Conservation (phyloP, 345 rosid genomes). For the Gossypioides kirkii region DNA sequence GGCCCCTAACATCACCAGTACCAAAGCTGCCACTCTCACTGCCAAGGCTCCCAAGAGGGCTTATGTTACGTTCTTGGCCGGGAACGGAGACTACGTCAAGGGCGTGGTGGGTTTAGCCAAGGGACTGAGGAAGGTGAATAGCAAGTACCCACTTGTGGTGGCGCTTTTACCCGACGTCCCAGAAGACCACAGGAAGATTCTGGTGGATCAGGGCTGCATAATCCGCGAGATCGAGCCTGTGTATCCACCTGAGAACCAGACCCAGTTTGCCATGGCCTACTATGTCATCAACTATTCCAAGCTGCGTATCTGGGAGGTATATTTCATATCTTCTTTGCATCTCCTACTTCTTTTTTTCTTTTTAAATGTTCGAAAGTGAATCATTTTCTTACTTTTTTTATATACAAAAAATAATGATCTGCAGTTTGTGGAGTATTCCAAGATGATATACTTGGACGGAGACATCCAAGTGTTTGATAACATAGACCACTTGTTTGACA, state of each 20-base stretch:
- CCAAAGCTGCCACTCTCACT: neutral
- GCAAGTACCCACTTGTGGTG: constrained; percentile 59
- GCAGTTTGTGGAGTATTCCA: constrained; percentile 61
- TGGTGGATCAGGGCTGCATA: constrained; percentile 51
- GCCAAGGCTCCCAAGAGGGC: constrained; percentile 27
- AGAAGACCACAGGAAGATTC: constrained; percentile 46
- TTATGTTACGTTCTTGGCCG: constrained; percentile 63
- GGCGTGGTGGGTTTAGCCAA: constrained; percentile 76
- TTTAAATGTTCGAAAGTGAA: neutral
- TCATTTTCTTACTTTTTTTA: neutral
- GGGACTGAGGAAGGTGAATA: constrained; percentile 49
- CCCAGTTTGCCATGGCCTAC: constrained; percentile 70
- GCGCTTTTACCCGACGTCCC: constrained; percentile 69
- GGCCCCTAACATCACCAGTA: neutral
- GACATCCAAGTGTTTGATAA: constrained; percentile 74
- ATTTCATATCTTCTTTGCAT: neutral
- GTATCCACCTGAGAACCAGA: constrained; percentile 60
- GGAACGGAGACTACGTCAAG: constrained; percentile 59
- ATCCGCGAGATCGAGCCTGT: constrained; percentile 53
- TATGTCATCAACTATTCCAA: constrained; percentile 78
- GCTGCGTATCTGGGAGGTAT: constrained; percentile 78
- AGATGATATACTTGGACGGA: constrained; percentile 69
- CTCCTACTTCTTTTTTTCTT: neutral
- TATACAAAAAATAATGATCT: neutral
- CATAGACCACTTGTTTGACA: constrained; percentile 65